These are phyloP conservation scores for Geosmithia morbida DNA, from an alignment of 2,329 filamentous ascomycete genomes.

Conservation along the genomic window DNA sequence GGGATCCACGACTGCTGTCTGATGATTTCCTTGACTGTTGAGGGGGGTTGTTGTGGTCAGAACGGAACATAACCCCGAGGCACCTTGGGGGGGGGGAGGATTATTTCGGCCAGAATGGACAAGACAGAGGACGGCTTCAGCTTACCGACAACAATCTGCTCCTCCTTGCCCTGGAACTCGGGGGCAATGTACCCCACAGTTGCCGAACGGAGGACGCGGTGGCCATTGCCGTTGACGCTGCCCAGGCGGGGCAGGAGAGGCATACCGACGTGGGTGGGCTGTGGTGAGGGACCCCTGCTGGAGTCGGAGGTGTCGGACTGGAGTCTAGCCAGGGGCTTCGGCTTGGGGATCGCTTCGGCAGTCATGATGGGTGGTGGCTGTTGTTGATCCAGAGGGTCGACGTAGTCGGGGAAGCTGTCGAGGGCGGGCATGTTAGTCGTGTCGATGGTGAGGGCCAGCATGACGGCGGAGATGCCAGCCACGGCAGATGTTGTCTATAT, in stretches of 20 bases:
- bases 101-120: too few relatives aligned
- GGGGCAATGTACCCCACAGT: constrained; percentile 91
- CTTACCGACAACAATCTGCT: constrained; percentile 71
- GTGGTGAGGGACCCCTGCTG: constrained; percentile 64
- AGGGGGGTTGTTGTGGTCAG: constrained; percentile 6
- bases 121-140: neutral
- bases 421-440: constrained; percentile 22
- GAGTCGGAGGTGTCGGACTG: constrained; percentile 18
- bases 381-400: constrained; percentile 19
- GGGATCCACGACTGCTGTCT: constrained; percentile 77
- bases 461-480: constrained; percentile 7
- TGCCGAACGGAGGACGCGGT: constrained; percentile 69
- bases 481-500: neutral
- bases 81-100: too few relatives aligned
- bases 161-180: constrained; percentile 80
- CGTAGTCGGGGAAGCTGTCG: constrained; percentile 30
- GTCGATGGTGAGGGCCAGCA: constrained; percentile 21
- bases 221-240: constrained; percentile 42
- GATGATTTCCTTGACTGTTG: constrained; percentile 64
- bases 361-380: constrained; percentile 15
- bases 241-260: constrained; percentile 33
- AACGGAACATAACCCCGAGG: too few relatives aligned
- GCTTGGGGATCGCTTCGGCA: constrained; percentile 11
- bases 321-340: constrained; percentile 26
- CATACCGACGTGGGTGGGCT: constrained; percentile 72